Percentiles rank a stretch among this genome's conserved stretches.
phyloP scores from a whole-genome alignment of 805 yeast species.

The Candida silvatica region DNA sequence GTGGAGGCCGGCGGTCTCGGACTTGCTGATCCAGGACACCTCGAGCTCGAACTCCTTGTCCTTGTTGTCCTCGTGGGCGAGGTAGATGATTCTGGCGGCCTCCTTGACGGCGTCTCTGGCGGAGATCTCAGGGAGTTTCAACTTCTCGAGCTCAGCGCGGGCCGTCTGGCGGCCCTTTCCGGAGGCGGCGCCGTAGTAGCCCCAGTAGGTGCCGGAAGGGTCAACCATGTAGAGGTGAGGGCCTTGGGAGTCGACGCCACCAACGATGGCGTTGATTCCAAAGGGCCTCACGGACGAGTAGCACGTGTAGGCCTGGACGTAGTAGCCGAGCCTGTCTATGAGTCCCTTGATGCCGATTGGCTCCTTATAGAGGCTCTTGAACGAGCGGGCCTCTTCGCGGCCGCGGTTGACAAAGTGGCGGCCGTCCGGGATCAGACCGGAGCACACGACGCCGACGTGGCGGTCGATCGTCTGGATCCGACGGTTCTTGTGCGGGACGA shows the following conservation, averaged over 20 bases:
- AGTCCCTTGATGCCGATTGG: slow-evolving; percentile 75
- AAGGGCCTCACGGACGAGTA: slow-evolving; percentile 97
- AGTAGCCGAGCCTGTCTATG: slow-evolving; percentile 80
- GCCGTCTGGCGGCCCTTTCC: slow-evolving; percentile 99
- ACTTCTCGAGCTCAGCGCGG: slow-evolving; percentile 89
- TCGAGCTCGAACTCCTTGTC: slow-evolving; percentile 97
- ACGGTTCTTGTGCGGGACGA: slow-evolving; percentile 83
- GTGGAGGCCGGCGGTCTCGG: slow-evolving; percentile 76
- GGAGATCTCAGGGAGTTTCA: slow-evolving; percentile 60
- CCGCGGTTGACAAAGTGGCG: slow-evolving; percentile 88
- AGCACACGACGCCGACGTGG: slow-evolving; percentile 90
- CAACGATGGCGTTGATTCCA: slow-evolving; percentile 87
- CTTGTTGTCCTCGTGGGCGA: slow-evolving; percentile 96
- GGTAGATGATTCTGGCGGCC: slow-evolving; percentile 87
- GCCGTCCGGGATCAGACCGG: slow-evolving; percentile 96
- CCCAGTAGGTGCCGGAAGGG: slow-evolving; percentile 97
- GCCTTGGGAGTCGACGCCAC: slow-evolving; percentile 88
- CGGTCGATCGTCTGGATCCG: slow-evolving; percentile 90
- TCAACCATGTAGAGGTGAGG: slow-evolving; percentile 89
- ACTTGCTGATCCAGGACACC: slow-evolving; percentile 75
- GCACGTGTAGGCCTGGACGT: slow-evolving; percentile 91
- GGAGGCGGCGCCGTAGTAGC: slow-evolving; percentile 93
- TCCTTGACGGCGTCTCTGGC: slow-evolving; percentile 82
- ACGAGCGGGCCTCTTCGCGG: slow-evolving; percentile 80
- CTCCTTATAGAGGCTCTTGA: slow-evolving; percentile 67